Evolutionary conservation across 768 basidiomycete species (phyloP).

Genomic region (Cystofilobasidium ferigula): DNA sequence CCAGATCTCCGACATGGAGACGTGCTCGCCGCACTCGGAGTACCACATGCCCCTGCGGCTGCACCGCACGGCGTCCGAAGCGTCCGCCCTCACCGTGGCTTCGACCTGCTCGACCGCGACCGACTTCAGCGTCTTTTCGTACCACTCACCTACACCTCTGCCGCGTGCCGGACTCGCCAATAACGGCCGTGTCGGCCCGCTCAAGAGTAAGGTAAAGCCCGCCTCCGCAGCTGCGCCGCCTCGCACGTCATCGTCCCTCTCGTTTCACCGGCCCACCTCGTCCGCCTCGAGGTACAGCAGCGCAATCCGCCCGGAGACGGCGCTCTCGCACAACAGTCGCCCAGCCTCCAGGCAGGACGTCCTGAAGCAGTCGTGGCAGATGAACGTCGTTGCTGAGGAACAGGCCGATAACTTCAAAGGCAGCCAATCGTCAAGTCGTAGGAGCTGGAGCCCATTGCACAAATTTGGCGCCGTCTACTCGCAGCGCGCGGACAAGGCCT

Average conservation of each 20-base stretch:
- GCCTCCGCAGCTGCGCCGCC: background rate
- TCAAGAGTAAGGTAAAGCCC: background rate
- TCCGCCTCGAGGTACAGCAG: conserved; percentile 4
- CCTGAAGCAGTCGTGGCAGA: background rate
- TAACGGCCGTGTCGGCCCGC: background rate
- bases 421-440: background rate
- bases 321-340: background rate
- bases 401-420: background rate
- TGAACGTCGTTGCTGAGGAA: background rate
- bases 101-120: background rate
- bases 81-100: background rate
- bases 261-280: background rate
- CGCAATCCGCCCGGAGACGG: background rate
- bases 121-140: background rate
- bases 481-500: too few species aligned
- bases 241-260: conserved; percentile 5
- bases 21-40: background rate
- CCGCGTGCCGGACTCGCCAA: background rate
- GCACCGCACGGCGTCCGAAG: background rate
- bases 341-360: background rate
- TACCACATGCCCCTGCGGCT: background rate
- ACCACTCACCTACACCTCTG: background rate
- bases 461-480: background rate
- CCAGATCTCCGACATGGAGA: background rate
- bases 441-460: background rate